Conservation (phyloP, 2,329 filamentous ascomycete species). For the Trichoderma sp. region DNA sequence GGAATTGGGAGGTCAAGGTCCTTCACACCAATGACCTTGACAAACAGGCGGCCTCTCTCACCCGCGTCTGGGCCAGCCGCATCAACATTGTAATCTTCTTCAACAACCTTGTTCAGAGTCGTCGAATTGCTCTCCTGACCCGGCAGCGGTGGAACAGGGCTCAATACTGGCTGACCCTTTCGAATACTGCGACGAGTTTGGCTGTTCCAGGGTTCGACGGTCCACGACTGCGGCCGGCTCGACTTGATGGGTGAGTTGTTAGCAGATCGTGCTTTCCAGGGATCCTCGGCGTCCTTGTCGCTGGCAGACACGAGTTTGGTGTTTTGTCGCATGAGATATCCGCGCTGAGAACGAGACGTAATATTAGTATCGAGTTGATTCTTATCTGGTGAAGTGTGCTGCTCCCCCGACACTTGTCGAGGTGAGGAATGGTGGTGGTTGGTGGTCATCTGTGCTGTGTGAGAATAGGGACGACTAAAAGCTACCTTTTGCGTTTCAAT, state of each 20-base stretch:
- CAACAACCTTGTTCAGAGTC: conserved; percentile 61
- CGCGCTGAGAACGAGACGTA: conserved; percentile 71
- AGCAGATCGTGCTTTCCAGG: conserved; percentile 55
- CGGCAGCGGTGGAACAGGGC: conserved; percentile 76
- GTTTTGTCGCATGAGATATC: conserved; percentile 97
- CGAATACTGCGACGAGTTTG: conserved; percentile 64
- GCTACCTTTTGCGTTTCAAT: conserved; percentile 95
- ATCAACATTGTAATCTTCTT: conserved; percentile 62
- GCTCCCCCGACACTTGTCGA: conserved; percentile 46
- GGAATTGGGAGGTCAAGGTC: conserved; percentile 89
- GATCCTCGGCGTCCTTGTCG: conserved; percentile 62
- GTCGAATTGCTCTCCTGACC: conserved; percentile 80
- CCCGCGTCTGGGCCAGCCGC: conserved; percentile 68
- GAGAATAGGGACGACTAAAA: conserved; percentile 26
- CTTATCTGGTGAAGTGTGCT: conserved; percentile 13
- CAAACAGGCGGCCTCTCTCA: conserved; percentile 87
- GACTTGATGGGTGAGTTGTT: conserved; percentile 71
- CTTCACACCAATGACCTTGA: conserved; percentile 98
- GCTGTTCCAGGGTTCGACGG: conserved; percentile 94
- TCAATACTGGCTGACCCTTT: conserved; percentile 49
- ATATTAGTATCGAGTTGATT: conserved; percentile 57
- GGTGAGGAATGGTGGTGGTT: conserved; percentile 22
- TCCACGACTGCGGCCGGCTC: conserved; percentile 84
- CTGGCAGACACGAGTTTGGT: conserved; percentile 96
- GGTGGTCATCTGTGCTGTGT: conserved; percentile 22